A percentile compares a stretch with the other conserved stretches of the same genome.
phyloP scores from a whole-genome alignment of 140 eudicot species.

The Erigeron philadelphicus region DNA sequence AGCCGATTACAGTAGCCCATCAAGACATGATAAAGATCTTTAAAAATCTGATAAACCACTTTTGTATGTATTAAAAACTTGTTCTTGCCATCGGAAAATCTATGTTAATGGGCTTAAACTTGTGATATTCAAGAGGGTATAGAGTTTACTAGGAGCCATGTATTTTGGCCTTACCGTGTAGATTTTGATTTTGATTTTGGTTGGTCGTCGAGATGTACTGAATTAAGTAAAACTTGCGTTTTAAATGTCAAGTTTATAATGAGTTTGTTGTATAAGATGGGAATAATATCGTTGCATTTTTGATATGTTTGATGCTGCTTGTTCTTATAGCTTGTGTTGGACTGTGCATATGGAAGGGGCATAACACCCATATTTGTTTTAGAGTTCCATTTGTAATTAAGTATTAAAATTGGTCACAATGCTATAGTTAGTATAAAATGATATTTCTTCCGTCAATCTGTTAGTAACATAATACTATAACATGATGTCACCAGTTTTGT shows the following conservation, averaged over 20 bases:
- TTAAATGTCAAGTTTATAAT: conserved; percentile 11
- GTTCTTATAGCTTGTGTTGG: conserved; percentile 25
- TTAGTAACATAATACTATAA: too few species aligned
- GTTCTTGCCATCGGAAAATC: conserved; percentile 13
- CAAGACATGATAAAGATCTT: conserved; percentile 31
- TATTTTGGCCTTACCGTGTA: conserved; percentile 9
- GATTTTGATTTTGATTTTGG: conserved; percentile 14
- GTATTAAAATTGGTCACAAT: not conserved
- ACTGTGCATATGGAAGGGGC: conserved; percentile 23
- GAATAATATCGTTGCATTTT: conserved; percentile 22
- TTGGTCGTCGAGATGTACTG: not conserved
- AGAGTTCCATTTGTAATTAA: too few species aligned
- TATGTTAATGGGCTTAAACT: conserved; percentile 12
- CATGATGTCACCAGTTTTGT: not conserved
- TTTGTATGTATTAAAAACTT: conserved; percentile 23
- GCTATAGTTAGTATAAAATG: not conserved
- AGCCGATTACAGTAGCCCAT: conserved; percentile 49
- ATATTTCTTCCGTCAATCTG: too few species aligned
- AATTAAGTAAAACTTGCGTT: conserved; percentile 10
- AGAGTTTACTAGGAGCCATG: conserved; percentile 27
- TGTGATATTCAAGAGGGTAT: conserved; percentile 21
- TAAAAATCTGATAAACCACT: conserved; percentile 15
- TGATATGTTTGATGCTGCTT: not conserved
- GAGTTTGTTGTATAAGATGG: conserved; percentile 27
- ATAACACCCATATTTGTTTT: not conserved